Evolutionary conservation across 352 stramenopile species (phyloP).

Genomic region (Poterioochromonas sp.): DNA sequence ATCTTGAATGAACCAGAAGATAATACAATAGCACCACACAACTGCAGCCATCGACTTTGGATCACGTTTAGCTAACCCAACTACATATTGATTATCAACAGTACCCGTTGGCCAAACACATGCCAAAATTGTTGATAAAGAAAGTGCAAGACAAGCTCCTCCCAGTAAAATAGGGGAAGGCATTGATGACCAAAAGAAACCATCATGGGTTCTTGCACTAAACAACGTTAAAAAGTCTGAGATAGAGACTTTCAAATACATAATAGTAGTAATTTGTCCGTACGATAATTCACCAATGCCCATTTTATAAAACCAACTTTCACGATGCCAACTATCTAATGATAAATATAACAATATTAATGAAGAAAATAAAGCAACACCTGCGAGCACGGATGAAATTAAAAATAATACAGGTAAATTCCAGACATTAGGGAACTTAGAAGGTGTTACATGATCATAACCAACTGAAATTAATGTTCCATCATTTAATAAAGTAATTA

Average conservation of each 20-base stretch:
- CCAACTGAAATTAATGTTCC: conserved; percentile 75
- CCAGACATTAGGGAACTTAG: conserved; percentile 33
- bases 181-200: conserved; percentile 63
- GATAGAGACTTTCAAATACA: conserved; percentile 82
- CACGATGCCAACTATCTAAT: conserved; percentile 31
- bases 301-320: conserved; percentile 27
- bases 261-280: conserved; percentile 72
- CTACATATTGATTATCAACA: conserved; percentile 57
- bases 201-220: conserved; percentile 59
- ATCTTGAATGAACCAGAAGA: conserved; percentile 74
- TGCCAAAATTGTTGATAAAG: conserved; percentile 63
- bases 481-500: conserved; percentile 87
- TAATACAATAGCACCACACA: conserved; percentile 73
- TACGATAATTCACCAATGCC: conserved; percentile 53
- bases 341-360: conserved; percentile 40
- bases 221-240: conserved; percentile 80
- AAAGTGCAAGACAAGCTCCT: conserved; percentile 60
- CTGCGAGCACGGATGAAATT: conserved; percentile 40
- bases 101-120: conserved; percentile 67
- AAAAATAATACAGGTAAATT: conserved; percentile 41
- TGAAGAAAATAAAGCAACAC: conserved; percentile 41
- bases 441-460: conserved; percentile 40
- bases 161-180: conserved; percentile 60
- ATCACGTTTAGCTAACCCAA: conserved; percentile 42
- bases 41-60: conserved; percentile 56